Conservation (phyloP, 148 eudicot genomes). For the Rhododendron simsii region DNA sequence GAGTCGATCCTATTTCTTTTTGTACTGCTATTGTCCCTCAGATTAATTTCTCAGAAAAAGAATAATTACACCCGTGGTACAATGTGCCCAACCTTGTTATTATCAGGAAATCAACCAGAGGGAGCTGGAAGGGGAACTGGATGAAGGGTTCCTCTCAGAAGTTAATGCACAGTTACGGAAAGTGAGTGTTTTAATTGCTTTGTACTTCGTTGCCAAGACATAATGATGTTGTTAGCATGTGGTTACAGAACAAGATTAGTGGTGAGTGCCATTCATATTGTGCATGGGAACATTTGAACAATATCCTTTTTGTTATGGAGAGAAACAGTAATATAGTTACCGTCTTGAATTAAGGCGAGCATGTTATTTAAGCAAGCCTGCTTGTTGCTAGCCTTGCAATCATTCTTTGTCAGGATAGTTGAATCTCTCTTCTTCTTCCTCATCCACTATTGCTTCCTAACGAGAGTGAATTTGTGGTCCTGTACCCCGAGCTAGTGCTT, state of each 20-base stretch:
- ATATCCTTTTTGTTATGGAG: background rate
- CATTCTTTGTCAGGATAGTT: background rate
- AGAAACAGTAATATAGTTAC: background rate
- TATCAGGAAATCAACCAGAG: constrained; percentile 73
- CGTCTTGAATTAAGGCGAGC: background rate
- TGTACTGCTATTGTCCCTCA: background rate
- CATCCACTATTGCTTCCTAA: background rate
- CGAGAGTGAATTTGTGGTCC: background rate
- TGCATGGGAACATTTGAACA: background rate
- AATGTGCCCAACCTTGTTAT: constrained; percentile 13
- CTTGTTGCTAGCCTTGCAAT: background rate
- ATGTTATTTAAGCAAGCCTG: background rate
- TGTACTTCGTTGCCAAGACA: background rate
- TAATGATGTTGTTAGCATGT: background rate
- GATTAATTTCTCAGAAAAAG: background rate
- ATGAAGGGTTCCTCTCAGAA: constrained; percentile 94
- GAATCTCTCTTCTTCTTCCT: background rate
- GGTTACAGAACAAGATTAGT: background rate
- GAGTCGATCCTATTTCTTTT: background rate
- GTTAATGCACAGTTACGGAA: constrained; percentile 94
- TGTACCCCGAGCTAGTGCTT: background rate
- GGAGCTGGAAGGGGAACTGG: constrained; percentile 89
- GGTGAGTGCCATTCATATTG: background rate
- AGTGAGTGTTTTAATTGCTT: constrained; percentile 39
- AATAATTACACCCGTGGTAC: background rate